Percentiles rank a stretch among this genome's conserved stretches.
These are phyloP conservation scores for Trichosporon asahii DNA, from an alignment of 1,284 basidiomycete species.

Conservation along the genomic window DNA sequence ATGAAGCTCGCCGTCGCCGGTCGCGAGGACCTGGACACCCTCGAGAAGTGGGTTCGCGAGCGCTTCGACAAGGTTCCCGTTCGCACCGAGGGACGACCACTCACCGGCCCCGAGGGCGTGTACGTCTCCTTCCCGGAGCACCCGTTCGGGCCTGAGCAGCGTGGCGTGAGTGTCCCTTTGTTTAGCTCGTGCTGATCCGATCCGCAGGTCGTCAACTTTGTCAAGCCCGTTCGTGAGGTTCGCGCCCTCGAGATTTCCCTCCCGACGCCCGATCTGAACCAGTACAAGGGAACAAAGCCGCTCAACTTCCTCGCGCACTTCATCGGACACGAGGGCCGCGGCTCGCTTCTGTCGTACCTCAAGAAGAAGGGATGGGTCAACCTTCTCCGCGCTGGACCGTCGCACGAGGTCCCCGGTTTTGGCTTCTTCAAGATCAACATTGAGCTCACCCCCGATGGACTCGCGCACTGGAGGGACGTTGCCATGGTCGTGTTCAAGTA, in stretches of 20 bases:
- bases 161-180: slow-evolving; percentile 61
- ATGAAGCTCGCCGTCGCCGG: slow-evolving; percentile 91
- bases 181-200: slow-evolving; percentile 11
- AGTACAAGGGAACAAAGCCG: slow-evolving; percentile 78
- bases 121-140: slow-evolving; percentile 64
- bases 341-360: slow-evolving; percentile 86
- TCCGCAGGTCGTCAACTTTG: slow-evolving; percentile 70
- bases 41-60: slow-evolving; percentile 48
- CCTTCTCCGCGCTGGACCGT: slow-evolving; percentile 68
- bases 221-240: slow-evolving; percentile 87
- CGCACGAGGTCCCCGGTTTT: slow-evolving; percentile 68
- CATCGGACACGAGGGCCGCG: slow-evolving; percentile 93
- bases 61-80: slow-evolving; percentile 46
- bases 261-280: slow-evolving; percentile 77
- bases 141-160: slow-evolving; percentile 69
- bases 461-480: slow-evolving; percentile 75
- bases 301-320: slow-evolving; percentile 77
- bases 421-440: slow-evolving; percentile 83
- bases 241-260: slow-evolving; percentile 84
- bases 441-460: slow-evolving; percentile 79
- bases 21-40: slow-evolving; percentile 61
- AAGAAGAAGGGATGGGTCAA: slow-evolving; percentile 92
- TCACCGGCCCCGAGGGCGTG: slow-evolving; percentile 43
- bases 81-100: slow-evolving; percentile 37
- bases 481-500: slow-evolving; percentile 79